phyloP scores from a whole-genome alignment of 257 asterid genomes.

The Linderniella brevidens region DNA sequence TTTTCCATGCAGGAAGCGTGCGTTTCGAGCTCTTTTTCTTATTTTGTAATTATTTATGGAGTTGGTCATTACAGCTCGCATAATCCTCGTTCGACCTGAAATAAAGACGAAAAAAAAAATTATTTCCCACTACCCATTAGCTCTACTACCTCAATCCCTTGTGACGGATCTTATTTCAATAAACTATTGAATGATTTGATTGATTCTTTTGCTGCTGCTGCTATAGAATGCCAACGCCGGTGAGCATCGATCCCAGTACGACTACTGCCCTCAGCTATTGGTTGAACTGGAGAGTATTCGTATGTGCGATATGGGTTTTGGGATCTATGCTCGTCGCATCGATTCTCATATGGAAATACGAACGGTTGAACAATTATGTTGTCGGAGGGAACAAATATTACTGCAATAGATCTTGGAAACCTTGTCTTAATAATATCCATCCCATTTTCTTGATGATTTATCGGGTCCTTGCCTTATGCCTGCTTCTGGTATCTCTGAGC shows the following conservation, averaged over 20 bases:
- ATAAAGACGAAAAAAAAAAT: no score
- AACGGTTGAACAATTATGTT: slow-evolving; percentile 9
- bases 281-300: slow-evolving; percentile 68
- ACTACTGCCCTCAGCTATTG: slow-evolving; percentile 50
- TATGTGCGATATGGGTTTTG: slow-evolving; percentile 63
- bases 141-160: no score
- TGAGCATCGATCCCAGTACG: slow-evolving; percentile 21
- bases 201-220: no score
- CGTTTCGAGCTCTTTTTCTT: no score
- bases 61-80: no score
- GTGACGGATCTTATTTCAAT: no score
- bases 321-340: slow-evolving; percentile 30
- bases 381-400: neutral
- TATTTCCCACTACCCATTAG: no score
- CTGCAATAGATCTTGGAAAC: slow-evolving; percentile 55
- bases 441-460: slow-evolving; percentile 36
- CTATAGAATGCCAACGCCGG: slow-evolving; percentile 25
- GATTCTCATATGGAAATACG: slow-evolving; percentile 57
- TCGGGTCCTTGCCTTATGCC: slow-evolving; percentile 45
- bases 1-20: no score
- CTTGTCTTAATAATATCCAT: slow-evolving; percentile 48
- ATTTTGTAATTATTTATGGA: no score
- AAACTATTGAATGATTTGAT: no score
- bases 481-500: slow-evolving; percentile 40
- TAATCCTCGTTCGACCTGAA: no score